Evolutionary conservation across 495 filamentous ascomycete genomes (phyloP), one percentile per base, ranked within the genome.

Genomic region (Chaetomidium leptoderma): DNA sequence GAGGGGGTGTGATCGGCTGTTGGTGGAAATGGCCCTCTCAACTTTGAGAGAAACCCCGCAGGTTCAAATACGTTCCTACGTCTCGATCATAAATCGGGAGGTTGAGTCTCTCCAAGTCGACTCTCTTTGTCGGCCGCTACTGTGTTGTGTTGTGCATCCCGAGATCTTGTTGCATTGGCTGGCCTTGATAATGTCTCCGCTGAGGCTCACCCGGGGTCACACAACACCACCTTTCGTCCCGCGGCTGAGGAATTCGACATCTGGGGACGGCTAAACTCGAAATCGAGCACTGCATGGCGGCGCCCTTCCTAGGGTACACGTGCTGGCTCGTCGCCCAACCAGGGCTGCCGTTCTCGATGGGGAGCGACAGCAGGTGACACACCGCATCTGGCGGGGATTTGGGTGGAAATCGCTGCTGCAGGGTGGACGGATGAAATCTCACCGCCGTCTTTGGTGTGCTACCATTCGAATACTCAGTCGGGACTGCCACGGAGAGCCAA

Each of bases 281-380:
- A 26, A 56, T 40, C 54, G 33, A 37, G 36, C 9, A n/a, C 21
- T 24, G 52, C 39, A 55, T 55, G 52, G 52, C n/a, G n/a, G n/a
- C 29, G 39, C 24, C 7, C 52, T 42, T 6, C 17, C 19, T 29
- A 30, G 40, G 52, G 33, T 32, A 56, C 54, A 56, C 33, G 54
- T 48, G 54, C 44, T 36, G 30, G 32, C 21, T n/a, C 26, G 23
- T 40, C 2, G 54, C 33, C 54, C 54, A 56, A 56, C 44, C 54
- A 56, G 2, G n/a, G 29, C 16, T 30, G 44, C 33, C 44, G 26
- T 32, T 30, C 24, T 24, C 35, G 11, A 49, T 9, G 35, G 9
- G 44, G 13, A 37, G 21, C 39, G 6, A 30, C 33, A 14, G 36
- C 54, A 40, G 45, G 44, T 49, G 45, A 49, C 44, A 42, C 54